Percentiles rank a stretch among this genome's conserved stretches.
These are phyloP conservation scores for Grosmannia penicillata DNA, from an alignment of 2,329 filamentous ascomycete species.

Conservation along the genomic window DNA sequence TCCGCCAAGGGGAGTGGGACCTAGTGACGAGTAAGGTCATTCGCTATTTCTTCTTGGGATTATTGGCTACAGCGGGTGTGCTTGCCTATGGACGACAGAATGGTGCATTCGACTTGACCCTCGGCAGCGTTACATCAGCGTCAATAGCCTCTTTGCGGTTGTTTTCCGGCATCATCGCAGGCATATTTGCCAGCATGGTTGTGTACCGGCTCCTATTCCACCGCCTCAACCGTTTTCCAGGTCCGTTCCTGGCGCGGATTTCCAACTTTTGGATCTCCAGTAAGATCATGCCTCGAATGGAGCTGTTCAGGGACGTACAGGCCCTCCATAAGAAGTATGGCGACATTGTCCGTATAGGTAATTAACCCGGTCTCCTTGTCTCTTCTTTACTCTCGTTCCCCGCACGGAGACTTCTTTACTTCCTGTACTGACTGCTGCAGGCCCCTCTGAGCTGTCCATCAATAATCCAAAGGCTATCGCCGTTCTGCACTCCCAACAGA, in stretches of 20 bases:
- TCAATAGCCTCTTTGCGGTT: neutral
- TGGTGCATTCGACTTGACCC: neutral
- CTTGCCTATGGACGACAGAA: neutral
- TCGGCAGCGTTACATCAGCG: neutral
- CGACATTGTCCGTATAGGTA: conserved; percentile 5
- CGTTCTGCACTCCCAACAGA: conserved; percentile 4
- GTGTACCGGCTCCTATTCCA: conserved; percentile 9
- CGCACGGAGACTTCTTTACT: neutral
- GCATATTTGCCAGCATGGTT: conserved; percentile 5
- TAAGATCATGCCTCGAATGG: conserved; percentile 1
- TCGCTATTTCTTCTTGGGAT: neutral
- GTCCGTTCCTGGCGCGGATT: conserved; percentile 4
- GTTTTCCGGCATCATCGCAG: neutral
- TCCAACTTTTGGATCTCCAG: conserved; percentile 2
- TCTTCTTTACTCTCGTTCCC: neutral
- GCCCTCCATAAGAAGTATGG: conserved; percentile 4
- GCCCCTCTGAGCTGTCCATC: conserved; percentile 9
- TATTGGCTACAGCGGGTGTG: neutral
- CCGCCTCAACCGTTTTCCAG: conserved; percentile 7
- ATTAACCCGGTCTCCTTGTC: too few relatives aligned
- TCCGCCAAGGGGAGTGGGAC: conserved; percentile 5
- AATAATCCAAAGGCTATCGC: neutral
- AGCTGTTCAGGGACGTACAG: conserved; percentile 1
- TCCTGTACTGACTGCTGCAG: neutral
- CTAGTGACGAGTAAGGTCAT: conserved; percentile 1